A percentile compares a stretch with the other conserved stretches of the same genome.
Evolutionary conservation across 139 green algal genomes (phyloP).

Genomic region (Edaphochlamys debaryana): DNA sequence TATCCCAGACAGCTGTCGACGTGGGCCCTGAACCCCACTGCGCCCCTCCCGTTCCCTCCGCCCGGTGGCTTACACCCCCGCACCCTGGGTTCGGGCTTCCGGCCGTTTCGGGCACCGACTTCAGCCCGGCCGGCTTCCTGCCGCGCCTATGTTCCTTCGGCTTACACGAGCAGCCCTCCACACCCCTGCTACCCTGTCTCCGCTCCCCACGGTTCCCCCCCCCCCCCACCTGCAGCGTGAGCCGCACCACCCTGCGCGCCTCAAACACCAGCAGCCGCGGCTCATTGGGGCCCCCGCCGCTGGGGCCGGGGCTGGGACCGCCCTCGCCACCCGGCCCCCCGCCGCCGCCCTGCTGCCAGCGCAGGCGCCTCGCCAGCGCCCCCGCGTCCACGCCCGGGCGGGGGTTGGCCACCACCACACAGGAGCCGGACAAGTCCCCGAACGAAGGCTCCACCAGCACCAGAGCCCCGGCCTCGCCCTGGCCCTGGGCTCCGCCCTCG

Average conservation of each 20-base stretch:
- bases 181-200: too few relatives aligned
- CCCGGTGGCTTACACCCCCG: too few relatives aligned
- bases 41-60: too few relatives aligned
- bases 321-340: neutral
- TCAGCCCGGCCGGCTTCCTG: too few relatives aligned
- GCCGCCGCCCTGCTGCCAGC: neutral
- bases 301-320: neutral
- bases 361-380: neutral
- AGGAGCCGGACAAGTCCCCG: neutral
- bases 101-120: too few relatives aligned
- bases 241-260: neutral
- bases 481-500: neutral
- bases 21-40: too few relatives aligned
- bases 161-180: too few relatives aligned
- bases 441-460: conserved; percentile 2
- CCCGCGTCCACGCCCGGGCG: neutral
- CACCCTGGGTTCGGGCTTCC: too few relatives aligned
- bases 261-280: neutral
- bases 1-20: too few relatives aligned
- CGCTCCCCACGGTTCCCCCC: too few relatives aligned
- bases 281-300: neutral
- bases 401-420: neutral
- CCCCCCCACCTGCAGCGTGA: neutral
- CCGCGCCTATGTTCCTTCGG: too few relatives aligned
- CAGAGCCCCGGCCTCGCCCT: neutral